phyloP scores from a whole-genome alignment of 164 flowering plant genomes.

The Saururus chinensis region DNA sequence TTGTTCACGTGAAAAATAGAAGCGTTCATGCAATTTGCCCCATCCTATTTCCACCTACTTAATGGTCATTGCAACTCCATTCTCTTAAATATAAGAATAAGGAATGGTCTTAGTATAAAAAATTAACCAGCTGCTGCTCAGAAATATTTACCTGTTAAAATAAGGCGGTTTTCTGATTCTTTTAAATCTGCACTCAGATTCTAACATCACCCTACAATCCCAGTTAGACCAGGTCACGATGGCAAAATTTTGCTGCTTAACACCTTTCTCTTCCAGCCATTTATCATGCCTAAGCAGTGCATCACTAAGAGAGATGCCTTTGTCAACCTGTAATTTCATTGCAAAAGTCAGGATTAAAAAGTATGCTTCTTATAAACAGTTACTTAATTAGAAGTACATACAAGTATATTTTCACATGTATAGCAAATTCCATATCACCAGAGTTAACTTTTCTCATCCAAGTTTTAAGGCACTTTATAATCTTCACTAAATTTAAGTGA shows the following conservation, averaged over 20 bases:
- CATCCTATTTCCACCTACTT: no score
- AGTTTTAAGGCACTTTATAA: no score
- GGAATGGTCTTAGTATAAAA: background rate
- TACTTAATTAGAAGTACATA: no score
- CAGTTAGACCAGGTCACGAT: slow-evolving; percentile 98
- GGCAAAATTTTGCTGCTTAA: slow-evolving; percentile 77
- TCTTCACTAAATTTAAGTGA: no score
- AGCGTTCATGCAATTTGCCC: no score
- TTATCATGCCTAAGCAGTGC: slow-evolving; percentile 90
- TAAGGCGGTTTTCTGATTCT: slow-evolving; percentile 82
- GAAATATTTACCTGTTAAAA: slow-evolving; percentile 61
- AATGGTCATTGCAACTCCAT: no score
- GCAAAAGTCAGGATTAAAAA: background rate
- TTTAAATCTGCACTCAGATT: slow-evolving; percentile 91
- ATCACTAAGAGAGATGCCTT: slow-evolving; percentile 77
- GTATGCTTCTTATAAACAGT: no score
- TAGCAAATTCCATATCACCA: no score
- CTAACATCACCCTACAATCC: slow-evolving; percentile 95
- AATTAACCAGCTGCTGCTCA: background rate
- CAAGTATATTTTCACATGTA: no score
- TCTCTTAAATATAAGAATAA: no score
- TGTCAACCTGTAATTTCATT: slow-evolving; percentile 56
- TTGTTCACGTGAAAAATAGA: no score
- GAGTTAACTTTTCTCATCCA: no score
- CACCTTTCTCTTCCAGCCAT: slow-evolving; percentile 89